Conservation (phyloP, 331 rosid genomes). For the Arachis monticola region DNA sequence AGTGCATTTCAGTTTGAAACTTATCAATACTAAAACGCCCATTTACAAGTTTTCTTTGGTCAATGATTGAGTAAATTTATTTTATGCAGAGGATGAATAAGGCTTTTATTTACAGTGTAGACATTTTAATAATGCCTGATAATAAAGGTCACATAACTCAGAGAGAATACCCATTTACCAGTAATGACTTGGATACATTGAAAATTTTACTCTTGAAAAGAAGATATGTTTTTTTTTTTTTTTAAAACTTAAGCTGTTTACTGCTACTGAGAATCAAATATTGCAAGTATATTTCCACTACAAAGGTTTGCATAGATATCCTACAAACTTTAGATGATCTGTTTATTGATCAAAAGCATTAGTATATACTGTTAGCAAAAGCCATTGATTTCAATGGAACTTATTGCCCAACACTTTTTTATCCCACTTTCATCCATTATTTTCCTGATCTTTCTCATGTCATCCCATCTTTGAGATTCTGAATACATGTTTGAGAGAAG, state of each 20-base stretch:
- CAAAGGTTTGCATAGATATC: slow-evolving; percentile 34
- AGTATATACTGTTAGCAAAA: slow-evolving; percentile 40
- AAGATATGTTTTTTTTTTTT: neutral
- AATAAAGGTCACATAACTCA: neutral
- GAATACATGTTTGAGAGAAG: slow-evolving; percentile 54
- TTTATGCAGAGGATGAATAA: neutral
- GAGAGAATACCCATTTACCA: neutral
- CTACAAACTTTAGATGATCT: slow-evolving; percentile 55
- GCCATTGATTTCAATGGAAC: slow-evolving; percentile 63
- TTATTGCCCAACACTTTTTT: slow-evolving; percentile 64
- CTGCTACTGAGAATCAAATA: slow-evolving; percentile 20
- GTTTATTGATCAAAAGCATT: slow-evolving; percentile 57
- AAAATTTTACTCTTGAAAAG: neutral
- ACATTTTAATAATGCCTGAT: neutral
- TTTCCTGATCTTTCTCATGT: slow-evolving; percentile 61
- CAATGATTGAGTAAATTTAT: neutral
- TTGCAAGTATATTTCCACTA: slow-evolving; percentile 36
- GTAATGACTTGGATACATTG: neutral
- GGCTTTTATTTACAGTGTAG: neutral
- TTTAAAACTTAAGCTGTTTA: slow-evolving; percentile 26
- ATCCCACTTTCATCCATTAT: slow-evolving; percentile 59
- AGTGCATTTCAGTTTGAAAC: slow-evolving; percentile 9
- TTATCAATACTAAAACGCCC: neutral
- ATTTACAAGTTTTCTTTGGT: neutral
- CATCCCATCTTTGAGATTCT: slow-evolving; percentile 69